These are phyloP conservation scores for Alternaria solani DNA, from an alignment of 2,329 filamentous ascomycete species.

Conservation along the genomic window DNA sequence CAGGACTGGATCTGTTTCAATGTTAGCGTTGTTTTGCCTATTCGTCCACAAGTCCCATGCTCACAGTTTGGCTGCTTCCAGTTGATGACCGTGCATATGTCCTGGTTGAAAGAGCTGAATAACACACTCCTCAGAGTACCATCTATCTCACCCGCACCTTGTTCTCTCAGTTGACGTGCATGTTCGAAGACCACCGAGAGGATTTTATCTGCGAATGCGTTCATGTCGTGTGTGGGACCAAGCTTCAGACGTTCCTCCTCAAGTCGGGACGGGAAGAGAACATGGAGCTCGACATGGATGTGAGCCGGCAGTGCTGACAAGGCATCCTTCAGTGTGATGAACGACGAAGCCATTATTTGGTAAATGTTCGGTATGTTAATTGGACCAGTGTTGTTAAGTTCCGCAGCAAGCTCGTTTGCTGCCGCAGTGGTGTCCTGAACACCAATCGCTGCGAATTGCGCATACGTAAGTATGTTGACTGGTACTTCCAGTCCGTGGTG, in stretches of 20 bases:
- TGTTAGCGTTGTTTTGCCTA: slow-evolving; percentile 18
- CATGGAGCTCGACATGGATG: slow-evolving; percentile 90
- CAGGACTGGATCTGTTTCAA: slow-evolving; percentile 76
- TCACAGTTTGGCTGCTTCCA: slow-evolving; percentile 98
- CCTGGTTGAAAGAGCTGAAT: slow-evolving; percentile 91
- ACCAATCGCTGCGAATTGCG: slow-evolving; percentile 69
- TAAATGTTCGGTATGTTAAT: slow-evolving; percentile 68
- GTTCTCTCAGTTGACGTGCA: slow-evolving; percentile 72
- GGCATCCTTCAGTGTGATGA: slow-evolving; percentile 80
- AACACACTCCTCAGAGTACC: slow-evolving; percentile 85
- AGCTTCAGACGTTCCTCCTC: slow-evolving; percentile 77
- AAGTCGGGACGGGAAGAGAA: slow-evolving; percentile 80
- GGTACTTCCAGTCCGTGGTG: slow-evolving; percentile 82
- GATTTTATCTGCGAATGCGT: slow-evolving; percentile 83
- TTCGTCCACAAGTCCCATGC: slow-evolving; percentile 35
- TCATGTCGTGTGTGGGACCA: slow-evolving; percentile 81
- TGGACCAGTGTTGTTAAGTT: slow-evolving; percentile 34
- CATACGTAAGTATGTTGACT: slow-evolving; percentile 77
- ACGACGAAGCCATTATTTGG: slow-evolving; percentile 74
- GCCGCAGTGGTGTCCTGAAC: slow-evolving; percentile 39
- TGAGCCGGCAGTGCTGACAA: slow-evolving; percentile 76
- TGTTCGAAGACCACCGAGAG: slow-evolving; percentile 90
- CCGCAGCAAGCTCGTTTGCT: slow-evolving; percentile 32
- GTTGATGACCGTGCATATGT: slow-evolving; percentile 91
- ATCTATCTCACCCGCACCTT: slow-evolving; percentile 60